A percentile compares a stretch with the other conserved stretches of the same genome.
Conservation (phyloP, 352 stramenopile species). For the Sclerospora graminicola region DNA sequence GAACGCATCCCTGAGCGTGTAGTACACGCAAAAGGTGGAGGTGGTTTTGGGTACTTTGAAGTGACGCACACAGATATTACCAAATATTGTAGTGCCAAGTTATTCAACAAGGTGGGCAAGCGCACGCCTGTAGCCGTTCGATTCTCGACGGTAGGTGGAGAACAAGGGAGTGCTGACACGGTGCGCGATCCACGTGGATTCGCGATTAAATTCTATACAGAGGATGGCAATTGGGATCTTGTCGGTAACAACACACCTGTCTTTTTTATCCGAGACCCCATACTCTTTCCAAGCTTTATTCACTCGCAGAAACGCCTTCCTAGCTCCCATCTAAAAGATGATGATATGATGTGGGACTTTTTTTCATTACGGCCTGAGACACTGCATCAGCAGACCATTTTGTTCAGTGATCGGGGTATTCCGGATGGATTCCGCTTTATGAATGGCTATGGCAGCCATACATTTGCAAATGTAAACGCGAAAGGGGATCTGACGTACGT, state of each 20-base stretch:
- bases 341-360: slow-evolving; percentile 84
- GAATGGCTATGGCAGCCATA: slow-evolving; percentile 86
- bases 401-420: slow-evolving; percentile 29
- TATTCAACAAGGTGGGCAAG: slow-evolving; percentile 74
- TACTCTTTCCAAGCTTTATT: slow-evolving; percentile 61
- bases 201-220: slow-evolving; percentile 87
- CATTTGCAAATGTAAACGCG: slow-evolving; percentile 77
- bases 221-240: slow-evolving; percentile 87
- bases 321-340: slow-evolving; percentile 64
- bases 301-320: slow-evolving; percentile 87
- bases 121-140: slow-evolving; percentile 70
- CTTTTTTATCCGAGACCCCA: slow-evolving; percentile 55
- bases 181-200: slow-evolving; percentile 79
- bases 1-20: slow-evolving; percentile 25
- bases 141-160: slow-evolving; percentile 76
- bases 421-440: slow-evolving; percentile 74
- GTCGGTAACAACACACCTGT: slow-evolving; percentile 87
- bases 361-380: slow-evolving; percentile 76
- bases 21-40: slow-evolving; percentile 37
- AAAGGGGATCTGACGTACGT: slow-evolving; percentile 57
- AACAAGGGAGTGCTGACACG: slow-evolving; percentile 65
- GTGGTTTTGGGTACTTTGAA: slow-evolving; percentile 89
- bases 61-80: slow-evolving; percentile 57
- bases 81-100: slow-evolving; percentile 65
- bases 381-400: slow-evolving; percentile 78